A percentile compares a stretch with the other conserved stretches of the same genome.
Conservation (phyloP, 2,329 filamentous ascomycete species). For the Coniochaeta sp. region DNA sequence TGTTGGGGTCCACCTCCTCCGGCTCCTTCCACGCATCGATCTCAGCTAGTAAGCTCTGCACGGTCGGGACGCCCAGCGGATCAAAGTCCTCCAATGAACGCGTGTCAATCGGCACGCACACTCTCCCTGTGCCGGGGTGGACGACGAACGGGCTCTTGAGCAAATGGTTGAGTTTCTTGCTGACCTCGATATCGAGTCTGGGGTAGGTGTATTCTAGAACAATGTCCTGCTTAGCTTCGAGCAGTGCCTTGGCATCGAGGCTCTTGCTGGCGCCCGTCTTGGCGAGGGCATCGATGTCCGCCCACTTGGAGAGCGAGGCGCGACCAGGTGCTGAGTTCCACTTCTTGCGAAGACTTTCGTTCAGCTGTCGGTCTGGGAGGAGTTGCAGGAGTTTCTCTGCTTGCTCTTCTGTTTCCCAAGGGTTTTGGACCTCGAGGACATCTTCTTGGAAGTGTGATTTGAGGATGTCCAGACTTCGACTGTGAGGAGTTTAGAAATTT, state of each 20-base stretch:
- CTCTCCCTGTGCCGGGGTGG: slow-evolving; percentile 85
- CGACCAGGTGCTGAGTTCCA: slow-evolving; percentile 81
- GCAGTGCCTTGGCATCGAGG: slow-evolving; percentile 65
- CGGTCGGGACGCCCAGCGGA: slow-evolving; percentile 80
- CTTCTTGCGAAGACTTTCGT: slow-evolving; percentile 75
- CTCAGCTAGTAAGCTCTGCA: slow-evolving; percentile 71
- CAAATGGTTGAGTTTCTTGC: slow-evolving; percentile 96
- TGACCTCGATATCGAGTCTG: slow-evolving; percentile 91
- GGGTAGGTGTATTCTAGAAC: slow-evolving; percentile 97
- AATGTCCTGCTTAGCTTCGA: slow-evolving; percentile 91
- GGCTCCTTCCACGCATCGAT: slow-evolving; percentile 71
- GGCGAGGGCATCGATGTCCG: slow-evolving; percentile 82
- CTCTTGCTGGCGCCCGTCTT: slow-evolving; percentile 65
- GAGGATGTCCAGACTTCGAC: slow-evolving; percentile 78
- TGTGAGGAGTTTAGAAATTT: slow-evolving; percentile 20
- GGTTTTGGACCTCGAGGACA: slow-evolving; percentile 78
- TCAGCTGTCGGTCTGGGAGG: slow-evolving; percentile 72
- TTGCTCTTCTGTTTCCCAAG: slow-evolving; percentile 65
- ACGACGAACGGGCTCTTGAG: slow-evolving; percentile 96
- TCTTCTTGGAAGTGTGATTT: slow-evolving; percentile 78
- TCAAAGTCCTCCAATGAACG: slow-evolving; percentile 72
- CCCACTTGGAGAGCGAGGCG: slow-evolving; percentile 76
- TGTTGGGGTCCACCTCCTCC: slow-evolving; percentile 25
- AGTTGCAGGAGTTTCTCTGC: slow-evolving; percentile 74
- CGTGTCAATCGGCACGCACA: slow-evolving; percentile 91